Percentiles rank a stretch among this genome's conserved stretches.
Evolutionary conservation across 768 basidiomycete genomes (phyloP).

Genomic region (Serendipita sp.): DNA sequence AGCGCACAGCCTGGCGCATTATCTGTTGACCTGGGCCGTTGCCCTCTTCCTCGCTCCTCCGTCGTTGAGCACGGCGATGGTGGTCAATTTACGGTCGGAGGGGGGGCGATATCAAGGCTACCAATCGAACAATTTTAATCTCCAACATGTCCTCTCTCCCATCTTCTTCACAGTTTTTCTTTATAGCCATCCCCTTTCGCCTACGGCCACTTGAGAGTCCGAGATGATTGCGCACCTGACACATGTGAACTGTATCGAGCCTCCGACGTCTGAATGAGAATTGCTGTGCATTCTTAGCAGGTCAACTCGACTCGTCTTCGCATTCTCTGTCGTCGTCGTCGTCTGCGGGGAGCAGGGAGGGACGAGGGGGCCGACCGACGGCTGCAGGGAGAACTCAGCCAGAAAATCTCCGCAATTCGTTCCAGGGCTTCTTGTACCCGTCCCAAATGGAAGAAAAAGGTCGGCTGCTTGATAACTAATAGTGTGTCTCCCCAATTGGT

Average conservation of each 20-base stretch:
- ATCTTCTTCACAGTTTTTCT: too few species aligned
- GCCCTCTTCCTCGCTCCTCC: too few species aligned
- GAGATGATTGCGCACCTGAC: not conserved
- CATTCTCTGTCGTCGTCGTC: not conserved
- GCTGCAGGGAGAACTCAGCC: not conserved
- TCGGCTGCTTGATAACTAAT: not conserved
- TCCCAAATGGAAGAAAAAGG: not conserved
- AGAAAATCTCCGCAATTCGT: not conserved
- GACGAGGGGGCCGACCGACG: not conserved
- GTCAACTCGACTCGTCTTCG: not conserved
- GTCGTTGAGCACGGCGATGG: too few species aligned
- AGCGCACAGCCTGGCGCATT: too few species aligned
- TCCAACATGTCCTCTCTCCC: too few species aligned
- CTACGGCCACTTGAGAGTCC: conserved; percentile 2
- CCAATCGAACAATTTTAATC: too few species aligned
- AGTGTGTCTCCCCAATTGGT: not conserved
- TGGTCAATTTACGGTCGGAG: too few species aligned
- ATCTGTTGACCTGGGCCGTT: too few species aligned
- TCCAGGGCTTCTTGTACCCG: not conserved
- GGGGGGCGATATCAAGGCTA: too few species aligned
- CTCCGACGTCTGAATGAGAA: not conserved
- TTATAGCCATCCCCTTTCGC: not conserved
- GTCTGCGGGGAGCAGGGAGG: not conserved
- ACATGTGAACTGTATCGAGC: conserved; percentile 3
- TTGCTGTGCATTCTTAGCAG: conserved; percentile 5